Conservation (phyloP, 2,329 filamentous ascomycete genomes). For the Paracoccidioides brasiliensis region DNA sequence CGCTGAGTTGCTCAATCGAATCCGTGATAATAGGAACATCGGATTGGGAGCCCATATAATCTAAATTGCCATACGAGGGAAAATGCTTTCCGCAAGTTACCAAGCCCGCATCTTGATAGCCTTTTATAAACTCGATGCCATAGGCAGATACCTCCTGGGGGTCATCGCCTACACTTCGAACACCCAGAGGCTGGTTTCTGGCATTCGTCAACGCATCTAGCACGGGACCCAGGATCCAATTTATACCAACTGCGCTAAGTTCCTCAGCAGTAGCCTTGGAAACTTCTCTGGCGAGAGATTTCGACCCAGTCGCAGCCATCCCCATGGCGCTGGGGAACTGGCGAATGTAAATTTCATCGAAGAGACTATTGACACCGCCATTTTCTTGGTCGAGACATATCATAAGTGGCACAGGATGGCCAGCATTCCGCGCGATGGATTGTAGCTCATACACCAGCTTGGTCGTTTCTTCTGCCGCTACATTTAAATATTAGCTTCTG, state of each 20-base stretch:
- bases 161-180: conserved; percentile 81
- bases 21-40: conserved; percentile 95
- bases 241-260: conserved; percentile 83
- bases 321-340: conserved; percentile 98
- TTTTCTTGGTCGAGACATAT: conserved; percentile 96
- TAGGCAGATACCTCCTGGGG: conserved; percentile 91
- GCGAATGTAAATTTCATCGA: conserved; percentile 88
- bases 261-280: conserved; percentile 90
- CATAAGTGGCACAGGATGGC: conserved; percentile 74
- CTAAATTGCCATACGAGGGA: conserved; percentile 86
- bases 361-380: conserved; percentile 92
- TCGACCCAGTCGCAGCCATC: conserved; percentile 78
- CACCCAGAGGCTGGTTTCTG: conserved; percentile 77
- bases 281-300: conserved; percentile 73
- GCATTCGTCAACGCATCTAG: conserved; percentile 90
- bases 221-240: conserved; percentile 87
- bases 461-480: conserved; percentile 84
- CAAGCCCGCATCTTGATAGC: conserved; percentile 81
- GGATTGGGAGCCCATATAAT: conserved; percentile 79
- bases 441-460: conserved; percentile 81
- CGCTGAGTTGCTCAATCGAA: conserved; percentile 77
- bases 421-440: conserved; percentile 77
- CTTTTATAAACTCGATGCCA: conserved; percentile 78
- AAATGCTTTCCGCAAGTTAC: conserved; percentile 93
- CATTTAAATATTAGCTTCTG: conserved; percentile 21